These are phyloP conservation scores for Erodium trifolium DNA, from an alignment of 441 rosid species.

Conservation along the genomic window DNA sequence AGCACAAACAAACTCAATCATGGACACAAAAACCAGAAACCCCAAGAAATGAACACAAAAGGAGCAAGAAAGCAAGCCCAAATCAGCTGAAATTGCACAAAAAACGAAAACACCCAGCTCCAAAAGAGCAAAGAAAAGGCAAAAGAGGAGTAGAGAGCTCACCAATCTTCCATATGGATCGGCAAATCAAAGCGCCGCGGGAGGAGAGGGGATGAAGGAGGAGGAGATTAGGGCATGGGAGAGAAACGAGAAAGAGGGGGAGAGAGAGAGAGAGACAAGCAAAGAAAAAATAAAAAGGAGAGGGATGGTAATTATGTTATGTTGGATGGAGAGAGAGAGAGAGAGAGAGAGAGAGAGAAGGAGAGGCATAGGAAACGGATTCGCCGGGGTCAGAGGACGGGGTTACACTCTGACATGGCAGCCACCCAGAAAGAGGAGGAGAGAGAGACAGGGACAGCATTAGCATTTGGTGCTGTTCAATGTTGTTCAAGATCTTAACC, in stretches of 20 bases:
- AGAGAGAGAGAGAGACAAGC: not conserved
- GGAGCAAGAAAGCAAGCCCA: not conserved
- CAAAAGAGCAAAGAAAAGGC: not conserved
- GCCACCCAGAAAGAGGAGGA: not conserved
- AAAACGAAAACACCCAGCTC: not conserved
- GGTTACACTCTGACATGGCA: constrained; percentile 4
- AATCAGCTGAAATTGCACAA: constrained; percentile 3
- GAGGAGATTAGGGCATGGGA: constrained; percentile 2
- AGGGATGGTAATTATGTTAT: not conserved
- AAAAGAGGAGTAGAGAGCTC: not conserved
- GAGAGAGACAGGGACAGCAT: not conserved
- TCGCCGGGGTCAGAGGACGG: constrained; percentile 5
- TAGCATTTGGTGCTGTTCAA: not conserved
- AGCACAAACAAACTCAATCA: not conserved
- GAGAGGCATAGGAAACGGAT: not conserved
- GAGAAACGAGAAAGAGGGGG: not conserved
- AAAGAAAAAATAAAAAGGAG: not conserved
- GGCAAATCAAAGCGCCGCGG: not conserved
- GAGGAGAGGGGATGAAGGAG: not conserved
- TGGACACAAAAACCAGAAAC: not conserved
- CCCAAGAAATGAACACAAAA: not conserved
- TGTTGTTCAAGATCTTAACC: not conserved
- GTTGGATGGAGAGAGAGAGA: not conserved
- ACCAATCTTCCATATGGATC: not conserved
- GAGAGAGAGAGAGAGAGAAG: not conserved